Conservation (phyloP, 2,329 filamentous ascomycete species). For the Diaporthe ampelina region DNA sequence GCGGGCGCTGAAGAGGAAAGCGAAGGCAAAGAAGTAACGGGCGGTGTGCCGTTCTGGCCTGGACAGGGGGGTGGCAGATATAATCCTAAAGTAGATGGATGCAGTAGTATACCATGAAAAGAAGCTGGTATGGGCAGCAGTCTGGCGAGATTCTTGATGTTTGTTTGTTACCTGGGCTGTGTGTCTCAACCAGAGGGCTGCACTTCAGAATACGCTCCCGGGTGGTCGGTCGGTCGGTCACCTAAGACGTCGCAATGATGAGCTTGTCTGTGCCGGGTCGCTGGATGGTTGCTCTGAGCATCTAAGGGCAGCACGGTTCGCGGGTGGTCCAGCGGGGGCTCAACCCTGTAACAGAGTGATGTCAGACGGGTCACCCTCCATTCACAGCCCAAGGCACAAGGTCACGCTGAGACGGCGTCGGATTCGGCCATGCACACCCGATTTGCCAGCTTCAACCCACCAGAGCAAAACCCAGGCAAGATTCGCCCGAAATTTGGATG, state of each 20-base stretch:
- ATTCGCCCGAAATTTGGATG: not conserved
- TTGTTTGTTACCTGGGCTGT: not conserved
- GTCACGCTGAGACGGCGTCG: not conserved
- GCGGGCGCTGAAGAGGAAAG: slow-evolving; percentile 82
- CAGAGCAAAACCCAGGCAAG: not conserved
- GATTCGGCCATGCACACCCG: slow-evolving; percentile 7
- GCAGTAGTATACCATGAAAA: not conserved
- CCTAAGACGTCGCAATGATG: not conserved
- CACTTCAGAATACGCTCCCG: not conserved
- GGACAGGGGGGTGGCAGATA: not conserved
- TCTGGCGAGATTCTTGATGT: not conserved
- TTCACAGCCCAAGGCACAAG: slow-evolving; percentile 7
- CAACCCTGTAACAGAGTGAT: not conserved
- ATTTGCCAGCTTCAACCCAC: not conserved
- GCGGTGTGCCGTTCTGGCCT: not conserved
- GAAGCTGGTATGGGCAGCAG: not conserved
- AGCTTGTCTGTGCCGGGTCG: not conserved
- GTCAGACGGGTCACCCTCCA: slow-evolving; percentile 1
- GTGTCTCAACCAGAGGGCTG: too few species aligned
- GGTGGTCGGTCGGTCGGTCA: not conserved
- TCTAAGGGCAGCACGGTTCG: not conserved
- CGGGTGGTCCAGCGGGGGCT: not conserved
- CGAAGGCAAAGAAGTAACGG: slow-evolving; percentile 73
- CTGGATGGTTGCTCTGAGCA: too few species aligned
- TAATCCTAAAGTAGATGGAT: not conserved